phyloP scores from a whole-genome alignment of 805 yeast species.

The Barnettozyma botsteinii region DNA sequence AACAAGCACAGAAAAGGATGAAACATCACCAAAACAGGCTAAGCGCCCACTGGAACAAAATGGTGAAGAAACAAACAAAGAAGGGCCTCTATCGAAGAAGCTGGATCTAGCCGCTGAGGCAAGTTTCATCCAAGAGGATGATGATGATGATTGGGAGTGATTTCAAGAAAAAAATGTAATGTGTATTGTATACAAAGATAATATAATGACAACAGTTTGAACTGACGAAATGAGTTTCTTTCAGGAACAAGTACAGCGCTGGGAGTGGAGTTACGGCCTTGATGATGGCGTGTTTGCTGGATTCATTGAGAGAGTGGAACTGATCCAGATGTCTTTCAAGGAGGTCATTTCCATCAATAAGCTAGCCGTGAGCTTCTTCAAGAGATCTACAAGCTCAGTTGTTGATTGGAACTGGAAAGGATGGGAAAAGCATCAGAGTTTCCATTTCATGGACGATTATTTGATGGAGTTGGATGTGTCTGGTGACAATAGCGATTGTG shows the following conservation, averaged over 20 bases:
- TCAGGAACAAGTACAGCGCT: background rate
- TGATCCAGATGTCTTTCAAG: background rate
- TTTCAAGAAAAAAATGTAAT: no score
- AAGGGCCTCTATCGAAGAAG: no score
- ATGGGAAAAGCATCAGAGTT: no score
- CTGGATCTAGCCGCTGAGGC: background rate
- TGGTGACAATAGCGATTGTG: no score
- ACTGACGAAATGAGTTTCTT: background rate
- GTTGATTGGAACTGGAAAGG: background rate
- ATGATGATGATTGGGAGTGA: no score
- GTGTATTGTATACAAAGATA: no score
- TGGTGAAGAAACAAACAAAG: no score
- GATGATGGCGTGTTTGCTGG: background rate
- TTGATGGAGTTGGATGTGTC: background rate
- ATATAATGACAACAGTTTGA: no score
- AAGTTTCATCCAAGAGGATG: no score
- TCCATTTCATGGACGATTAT: background rate
- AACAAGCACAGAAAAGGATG: no score
- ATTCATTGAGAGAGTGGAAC: background rate
- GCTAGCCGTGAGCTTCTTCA: background rate
- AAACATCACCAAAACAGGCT: no score
- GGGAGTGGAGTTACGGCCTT: background rate
- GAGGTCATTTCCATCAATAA: slow-evolving; percentile 1
- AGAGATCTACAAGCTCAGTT: background rate
- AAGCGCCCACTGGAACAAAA: no score